Base-by-base conservation (phyloP, 352 stramenopile species). In the Pythium insidiosum region DNA sequence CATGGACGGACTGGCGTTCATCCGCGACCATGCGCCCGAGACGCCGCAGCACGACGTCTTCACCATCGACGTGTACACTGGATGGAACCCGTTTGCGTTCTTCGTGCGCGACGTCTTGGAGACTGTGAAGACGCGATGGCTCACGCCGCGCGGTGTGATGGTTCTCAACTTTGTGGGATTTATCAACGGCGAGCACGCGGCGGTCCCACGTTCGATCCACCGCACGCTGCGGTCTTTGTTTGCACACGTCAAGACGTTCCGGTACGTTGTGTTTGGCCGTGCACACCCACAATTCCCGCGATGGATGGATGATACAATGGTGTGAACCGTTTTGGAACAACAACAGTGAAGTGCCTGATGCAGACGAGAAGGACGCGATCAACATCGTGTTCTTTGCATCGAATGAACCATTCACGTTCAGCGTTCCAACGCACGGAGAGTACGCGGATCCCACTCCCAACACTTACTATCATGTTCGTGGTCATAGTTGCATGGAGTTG, bases 351-450 rank as follows among this genome's bases (percentile, higher is more conserved):
- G 73, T 90, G 53, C 51, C 63, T 21, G 58, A 80, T 6, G 15
- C 46, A 1, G 24, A 64, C 16, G 56, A 74, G 6, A 43, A 45
- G 0, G 61, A 77, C 28, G 69, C 59, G 0, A 55, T 63, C 13
- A 90, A 90, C 53, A 77, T 90, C 26, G 58, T 90, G 1, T 90
- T 84, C 43, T 90, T 82, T 50, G 74, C 74, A 20, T 90, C 78
- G 9, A 60, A 86, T 31, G 56, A 77, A 16, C 66, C 64, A 6
- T 80, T 90, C 47, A 63, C 47, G 49, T 90, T 90, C 44, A 68
- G 68, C 5, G 34, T 84, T 6, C 78, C 78, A 0, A 72, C 26
- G 6, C 58, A 67, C 6, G 47, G 58, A n/a, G 56, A 73, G 45
- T 88, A 81, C 46, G 40, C 60, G 39, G 49, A 85, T 46, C 58